Evolutionary conservation across 352 stramenopile species (phyloP).

Genomic region (Phytophthora multivora): DNA sequence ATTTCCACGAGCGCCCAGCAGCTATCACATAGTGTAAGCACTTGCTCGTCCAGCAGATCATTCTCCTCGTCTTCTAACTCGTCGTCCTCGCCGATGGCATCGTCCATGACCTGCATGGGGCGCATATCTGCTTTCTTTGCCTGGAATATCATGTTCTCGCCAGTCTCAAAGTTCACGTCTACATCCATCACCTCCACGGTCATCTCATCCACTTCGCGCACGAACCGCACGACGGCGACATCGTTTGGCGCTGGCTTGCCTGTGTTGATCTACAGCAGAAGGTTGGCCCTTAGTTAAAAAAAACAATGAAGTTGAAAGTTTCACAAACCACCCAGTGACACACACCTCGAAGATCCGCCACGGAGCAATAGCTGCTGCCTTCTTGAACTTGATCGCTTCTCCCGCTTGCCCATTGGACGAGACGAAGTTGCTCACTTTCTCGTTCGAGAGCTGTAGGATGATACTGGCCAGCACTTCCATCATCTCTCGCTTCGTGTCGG

Average conservation of each 20-base stretch:
- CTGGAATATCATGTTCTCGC: slow-evolving; percentile 83
- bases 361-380: slow-evolving; percentile 59
- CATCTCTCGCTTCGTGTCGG: slow-evolving; percentile 72
- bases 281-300: slow-evolving; percentile 4
- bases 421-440: slow-evolving; percentile 72
- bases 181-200: slow-evolving; percentile 88
- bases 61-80: slow-evolving; percentile 73
- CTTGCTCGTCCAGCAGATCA: slow-evolving; percentile 80
- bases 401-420: slow-evolving; percentile 51
- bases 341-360: slow-evolving; percentile 86
- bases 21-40: slow-evolving; percentile 86
- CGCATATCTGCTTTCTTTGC: slow-evolving; percentile 63
- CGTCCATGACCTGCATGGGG: slow-evolving; percentile 82
- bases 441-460: slow-evolving; percentile 77
- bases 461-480: slow-evolving; percentile 76
- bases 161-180: slow-evolving; percentile 88
- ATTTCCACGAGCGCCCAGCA: slow-evolving; percentile 88
- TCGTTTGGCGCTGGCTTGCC: slow-evolving; percentile 84
- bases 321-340: slow-evolving; percentile 7
- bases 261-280: slow-evolving; percentile 58
- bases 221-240: slow-evolving; percentile 82
- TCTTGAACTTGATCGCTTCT: slow-evolving; percentile 62
- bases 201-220: slow-evolving; percentile 74
- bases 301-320: slow-evolving; percentile 8
- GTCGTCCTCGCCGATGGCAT: slow-evolving; percentile 78